Evolutionary conservation across 2,329 filamentous ascomycete species (phyloP).

Genomic region (Exophiala sideris): DNA sequence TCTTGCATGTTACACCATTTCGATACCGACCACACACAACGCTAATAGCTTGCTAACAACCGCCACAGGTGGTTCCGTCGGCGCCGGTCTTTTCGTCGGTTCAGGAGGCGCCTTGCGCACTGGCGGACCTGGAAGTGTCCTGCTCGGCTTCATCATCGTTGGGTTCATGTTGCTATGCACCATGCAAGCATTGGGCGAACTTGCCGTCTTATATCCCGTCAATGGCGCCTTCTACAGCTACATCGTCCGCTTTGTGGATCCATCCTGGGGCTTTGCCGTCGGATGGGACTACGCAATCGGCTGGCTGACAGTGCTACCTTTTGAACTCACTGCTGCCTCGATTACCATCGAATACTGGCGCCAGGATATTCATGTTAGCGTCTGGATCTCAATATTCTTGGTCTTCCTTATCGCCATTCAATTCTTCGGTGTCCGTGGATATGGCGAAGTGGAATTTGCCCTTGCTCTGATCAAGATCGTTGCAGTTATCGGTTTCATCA

Average conservation of each 20-base stretch:
- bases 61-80: slow-evolving; percentile 32
- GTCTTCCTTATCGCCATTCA: slow-evolving; percentile 70
- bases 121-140: slow-evolving; percentile 38
- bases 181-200: slow-evolving; percentile 64
- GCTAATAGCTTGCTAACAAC: neutral
- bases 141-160: slow-evolving; percentile 51
- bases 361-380: slow-evolving; percentile 31
- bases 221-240: slow-evolving; percentile 68
- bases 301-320: slow-evolving; percentile 15
- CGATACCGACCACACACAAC: neutral
- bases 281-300: slow-evolving; percentile 38
- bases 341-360: slow-evolving; percentile 55
- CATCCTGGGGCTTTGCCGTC: slow-evolving; percentile 43
- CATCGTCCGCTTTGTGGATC: slow-evolving; percentile 58
- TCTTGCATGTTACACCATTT: neutral
- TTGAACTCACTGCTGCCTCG: slow-evolving; percentile 33
- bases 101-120: slow-evolving; percentile 35
- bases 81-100: slow-evolving; percentile 39
- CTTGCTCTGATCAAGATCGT: slow-evolving; percentile 77
- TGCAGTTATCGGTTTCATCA: slow-evolving; percentile 77
- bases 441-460: slow-evolving; percentile 78
- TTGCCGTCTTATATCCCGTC: slow-evolving; percentile 75
- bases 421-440: slow-evolving; percentile 76
- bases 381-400: slow-evolving; percentile 68
- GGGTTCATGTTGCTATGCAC: slow-evolving; percentile 56